phyloP scores from a whole-genome alignment of 106 monocot genomes.

The Phalaenopsis aphrodite region DNA sequence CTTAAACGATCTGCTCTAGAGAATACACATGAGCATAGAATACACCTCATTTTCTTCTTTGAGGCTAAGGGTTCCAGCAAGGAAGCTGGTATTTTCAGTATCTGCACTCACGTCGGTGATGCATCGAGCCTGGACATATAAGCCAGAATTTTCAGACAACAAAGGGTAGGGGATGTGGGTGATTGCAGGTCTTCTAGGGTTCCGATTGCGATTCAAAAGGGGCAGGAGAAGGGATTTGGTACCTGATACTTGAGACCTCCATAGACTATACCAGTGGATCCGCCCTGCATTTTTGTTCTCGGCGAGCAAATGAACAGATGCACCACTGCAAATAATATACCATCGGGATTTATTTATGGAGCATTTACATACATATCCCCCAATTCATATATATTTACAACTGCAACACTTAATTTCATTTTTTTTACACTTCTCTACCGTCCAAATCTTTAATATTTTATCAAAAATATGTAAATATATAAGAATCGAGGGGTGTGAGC shows the following conservation, averaged over 20 bases:
- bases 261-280: constrained; percentile 86
- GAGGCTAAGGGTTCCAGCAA: constrained; percentile 91
- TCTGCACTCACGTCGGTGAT: constrained; percentile 86
- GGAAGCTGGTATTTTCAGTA: constrained; percentile 62
- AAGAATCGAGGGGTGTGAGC: no score
- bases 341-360: no score
- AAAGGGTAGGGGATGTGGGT: neutral
- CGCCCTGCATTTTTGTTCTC: constrained; percentile 44
- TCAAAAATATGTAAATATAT: no score
- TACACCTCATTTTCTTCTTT: constrained; percentile 87
- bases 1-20: neutral
- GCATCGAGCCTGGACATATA: constrained; percentile 62
- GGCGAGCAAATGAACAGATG: neutral
- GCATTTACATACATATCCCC: no score
- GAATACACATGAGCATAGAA: neutral
- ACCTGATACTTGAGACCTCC: constrained; percentile 99
- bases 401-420: no score
- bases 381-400: no score
- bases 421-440: no score
- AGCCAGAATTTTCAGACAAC: neutral
- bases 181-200: constrained; percentile 1
- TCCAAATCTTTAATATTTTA: no score
- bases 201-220: neutral
- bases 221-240: neutral
- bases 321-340: no score